A percentile compares a stretch with the other conserved stretches of the same genome.
phyloP scores from a whole-genome alignment of 441 rosid species.

The Pelargonium fulgidum region DNA sequence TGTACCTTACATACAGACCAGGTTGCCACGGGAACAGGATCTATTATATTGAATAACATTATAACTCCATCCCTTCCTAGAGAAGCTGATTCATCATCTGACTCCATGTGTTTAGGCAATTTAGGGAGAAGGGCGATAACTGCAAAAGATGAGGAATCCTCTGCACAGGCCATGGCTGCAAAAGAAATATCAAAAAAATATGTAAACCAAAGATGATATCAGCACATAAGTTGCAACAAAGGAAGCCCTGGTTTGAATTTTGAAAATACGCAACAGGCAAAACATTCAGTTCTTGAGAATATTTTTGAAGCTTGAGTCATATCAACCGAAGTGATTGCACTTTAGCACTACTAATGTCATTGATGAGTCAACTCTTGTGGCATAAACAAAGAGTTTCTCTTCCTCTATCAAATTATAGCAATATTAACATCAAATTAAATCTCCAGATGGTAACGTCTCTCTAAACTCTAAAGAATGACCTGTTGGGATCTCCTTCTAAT shows the following conservation, averaged over 20 bases:
- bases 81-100: constrained; percentile 14
- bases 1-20: constrained; percentile 26
- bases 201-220: too few species aligned
- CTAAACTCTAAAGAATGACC: too few species aligned
- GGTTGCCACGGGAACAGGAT: constrained; percentile 22
- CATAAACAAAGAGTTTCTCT: too few species aligned
- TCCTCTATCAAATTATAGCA: too few species aligned
- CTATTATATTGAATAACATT: constrained; percentile 14
- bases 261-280: too few species aligned
- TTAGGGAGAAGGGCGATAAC: constrained; percentile 25
- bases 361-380: neutral
- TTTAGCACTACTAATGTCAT: neutral
- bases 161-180: constrained; percentile 23
- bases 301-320: neutral
- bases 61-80: constrained; percentile 25
- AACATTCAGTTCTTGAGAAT: neutral
- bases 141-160: constrained; percentile 20
- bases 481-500: too few species aligned
- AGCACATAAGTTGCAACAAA: too few species aligned
- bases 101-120: neutral
- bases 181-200: neutral
- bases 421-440: too few species aligned
- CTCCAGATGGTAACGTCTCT: too few species aligned
- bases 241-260: too few species aligned
- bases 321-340: neutral